These are phyloP conservation scores for Acanthamoeba lenticulata DNA, from an alignment of 208 protist genomes.

Conservation along the genomic window DNA sequence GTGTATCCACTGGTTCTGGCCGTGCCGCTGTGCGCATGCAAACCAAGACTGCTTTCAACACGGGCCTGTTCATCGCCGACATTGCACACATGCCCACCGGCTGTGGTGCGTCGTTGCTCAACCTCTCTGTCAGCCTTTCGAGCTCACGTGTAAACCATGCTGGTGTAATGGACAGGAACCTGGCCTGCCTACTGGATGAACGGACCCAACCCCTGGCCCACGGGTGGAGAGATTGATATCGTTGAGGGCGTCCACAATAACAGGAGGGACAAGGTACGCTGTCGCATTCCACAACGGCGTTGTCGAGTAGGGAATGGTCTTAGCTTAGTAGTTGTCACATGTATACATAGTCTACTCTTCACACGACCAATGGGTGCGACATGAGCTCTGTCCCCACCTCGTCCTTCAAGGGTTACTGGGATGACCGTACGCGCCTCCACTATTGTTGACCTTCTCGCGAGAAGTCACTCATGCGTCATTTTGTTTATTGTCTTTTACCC, in stretches of 20 bases:
- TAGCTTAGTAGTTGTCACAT: too few species aligned
- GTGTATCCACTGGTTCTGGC: neutral
- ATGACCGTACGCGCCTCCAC: neutral
- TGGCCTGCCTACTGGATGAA: neutral
- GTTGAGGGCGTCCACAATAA: neutral
- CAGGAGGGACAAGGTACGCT: neutral
- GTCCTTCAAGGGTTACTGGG: neutral
- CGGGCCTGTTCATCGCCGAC: neutral
- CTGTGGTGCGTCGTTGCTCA: neutral
- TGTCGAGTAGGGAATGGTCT: too few species aligned
- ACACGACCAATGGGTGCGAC: neutral
- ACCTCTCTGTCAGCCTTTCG: neutral
- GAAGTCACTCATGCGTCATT: neutral
- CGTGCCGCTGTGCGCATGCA: neutral
- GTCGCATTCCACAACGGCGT: too few species aligned
- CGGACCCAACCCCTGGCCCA: neutral
- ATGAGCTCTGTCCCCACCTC: neutral
- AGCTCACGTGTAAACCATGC: neutral
- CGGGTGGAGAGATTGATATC: neutral
- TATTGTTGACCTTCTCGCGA: neutral
- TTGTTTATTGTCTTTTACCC: too few species aligned
- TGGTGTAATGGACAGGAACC: neutral
- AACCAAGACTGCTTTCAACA: neutral
- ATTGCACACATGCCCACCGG: neutral
- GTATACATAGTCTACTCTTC: neutral